Evolutionary conservation across 257 asterid genomes (phyloP), one percentile per base, ranked within the genome.

Genomic region (Fraxinus pennsylvanica): DNA sequence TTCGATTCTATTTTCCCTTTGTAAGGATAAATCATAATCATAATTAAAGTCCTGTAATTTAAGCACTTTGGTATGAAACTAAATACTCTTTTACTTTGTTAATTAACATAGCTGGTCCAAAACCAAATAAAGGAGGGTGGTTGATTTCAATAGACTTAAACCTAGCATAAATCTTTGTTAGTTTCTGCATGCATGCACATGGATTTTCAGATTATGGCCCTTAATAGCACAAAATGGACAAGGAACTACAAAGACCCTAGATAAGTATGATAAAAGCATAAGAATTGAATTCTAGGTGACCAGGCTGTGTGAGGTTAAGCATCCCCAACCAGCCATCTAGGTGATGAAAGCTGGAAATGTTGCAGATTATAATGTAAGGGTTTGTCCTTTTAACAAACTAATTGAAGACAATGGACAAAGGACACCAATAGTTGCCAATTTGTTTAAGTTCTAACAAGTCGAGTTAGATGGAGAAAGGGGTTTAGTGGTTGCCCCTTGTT

Each of bases 301-400:
- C 27, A 57, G 66, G 66, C 9, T n/a, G 27, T 19, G 8, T n/a
- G 29, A 57, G 66, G 9, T n/a, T 57, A 6, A 5, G 66, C n/a
- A 13, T 15, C n/a, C 21, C 59, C n/a, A 57, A 57, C 66, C 66
- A 57, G 29, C 27, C 25, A 5, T n/a, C 10, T 33, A 74, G 27
- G n/a, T 54, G 78, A 43, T 74, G 25, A 76, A 68, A 76, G 59
- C 57, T 68, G 81, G 17, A 47, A 8, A 12, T 63, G 74, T 9
- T 21, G 57, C 81, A 68, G 19, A 15, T 43, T 41, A 72, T 21
- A 35, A 7, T 47, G 7, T n/a, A 57, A 5, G 25, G 27, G 21
- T 19, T 54, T 57, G 66, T 57, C 52, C 52, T 43, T 43, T 43
- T 43, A 43, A 43, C 15, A 3, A 43, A 43, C 52, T 43, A 43